Evolutionary conservation across 139 green algal genomes (phyloP), one percentile per base, ranked within the genome.

Genomic region (Chlamydomonas sphaeroides): DNA sequence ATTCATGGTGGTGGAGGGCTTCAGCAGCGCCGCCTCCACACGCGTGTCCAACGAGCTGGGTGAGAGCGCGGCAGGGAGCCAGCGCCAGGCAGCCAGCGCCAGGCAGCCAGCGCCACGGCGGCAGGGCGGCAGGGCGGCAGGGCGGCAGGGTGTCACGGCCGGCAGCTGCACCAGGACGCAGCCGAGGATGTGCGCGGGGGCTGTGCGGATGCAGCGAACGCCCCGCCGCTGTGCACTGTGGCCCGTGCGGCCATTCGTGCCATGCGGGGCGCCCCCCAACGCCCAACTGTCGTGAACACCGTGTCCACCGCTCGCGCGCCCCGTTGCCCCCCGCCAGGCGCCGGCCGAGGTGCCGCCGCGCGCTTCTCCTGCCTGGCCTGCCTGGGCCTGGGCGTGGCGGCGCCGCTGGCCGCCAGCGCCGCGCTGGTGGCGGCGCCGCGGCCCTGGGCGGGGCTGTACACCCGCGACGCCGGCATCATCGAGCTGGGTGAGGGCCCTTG

Each of bases 1-100:
- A 4, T 88, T 85, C 77, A 88, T 88, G 84, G 57, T 88, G 39
- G 67, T 61, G 45, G 53, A 63, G 32, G 76, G 83, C 14, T 88
- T 88, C 48, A 65, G 84, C 32, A 18, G n/a, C 17, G 84, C 84
- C 0, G 61, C 63, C 2, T 69, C 68, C 48, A 88, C 84, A 2
- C 76, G 84, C 26, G 77, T 85, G 23, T 67, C 77, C 25, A 88
- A 88, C 41, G 61, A 84, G 42, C 68, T 88, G 36, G 84, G 84
- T 88, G 75, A 28, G 74, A n/a, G n/a, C n/a, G n/a, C n/a, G n/a
- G n/a, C n/a, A n/a, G n/a, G n/a, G n/a, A n/a, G n/a, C n/a, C n/a
- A n/a, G n/a, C n/a, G n/a, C n/a, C n/a, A n/a, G n/a, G n/a, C n/a
- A n/a, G n/a, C n/a, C n/a, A n/a, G n/a, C n/a, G n/a, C n/a, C n/a